These are phyloP conservation scores for Kodamaea kaohsiungensis DNA, from an alignment of 805 yeast species.

Conservation along the genomic window DNA sequence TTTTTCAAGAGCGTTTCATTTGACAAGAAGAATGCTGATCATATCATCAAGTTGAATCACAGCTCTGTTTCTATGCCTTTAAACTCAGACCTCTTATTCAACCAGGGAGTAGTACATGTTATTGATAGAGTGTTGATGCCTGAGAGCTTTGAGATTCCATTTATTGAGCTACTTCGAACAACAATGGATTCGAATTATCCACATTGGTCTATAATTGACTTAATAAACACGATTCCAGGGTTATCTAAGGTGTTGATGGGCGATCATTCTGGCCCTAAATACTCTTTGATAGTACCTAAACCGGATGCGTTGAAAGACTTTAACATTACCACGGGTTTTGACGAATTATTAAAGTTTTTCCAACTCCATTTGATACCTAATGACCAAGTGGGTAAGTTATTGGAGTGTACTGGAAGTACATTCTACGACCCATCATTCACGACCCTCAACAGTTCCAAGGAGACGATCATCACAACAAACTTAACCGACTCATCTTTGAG, in stretches of 20 bases:
- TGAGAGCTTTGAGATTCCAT: slow-evolving; percentile 48
- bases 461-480: slow-evolving; percentile 34
- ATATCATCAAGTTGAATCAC: slow-evolving; percentile 30
- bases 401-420: slow-evolving; percentile 44
- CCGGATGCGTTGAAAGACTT: slow-evolving; percentile 53
- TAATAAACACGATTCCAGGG: slow-evolving; percentile 46
- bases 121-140: slow-evolving; percentile 61
- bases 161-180: slow-evolving; percentile 56
- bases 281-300: slow-evolving; percentile 74
- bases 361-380: slow-evolving; percentile 70
- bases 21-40: slow-evolving; percentile 21
- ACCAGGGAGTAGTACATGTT: slow-evolving; percentile 84
- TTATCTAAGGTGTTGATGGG: slow-evolving; percentile 37
- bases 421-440: slow-evolving; percentile 2
- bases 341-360: slow-evolving; percentile 54
- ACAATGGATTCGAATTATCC: slow-evolving; percentile 43
- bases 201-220: slow-evolving; percentile 39
- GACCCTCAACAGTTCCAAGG: not conserved
- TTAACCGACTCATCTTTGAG: slow-evolving; percentile 42
- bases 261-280: slow-evolving; percentile 16
- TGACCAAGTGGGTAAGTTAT: slow-evolving; percentile 46
- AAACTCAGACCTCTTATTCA: slow-evolving; percentile 69
- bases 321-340: slow-evolving; percentile 47
- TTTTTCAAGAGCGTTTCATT: slow-evolving; percentile 20
- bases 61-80: slow-evolving; percentile 36